Percentiles rank a stretch among this genome's conserved stretches.
phyloP scores from a whole-genome alignment of 2,329 filamentous ascomycete species.

The Diaporthe vexans region DNA sequence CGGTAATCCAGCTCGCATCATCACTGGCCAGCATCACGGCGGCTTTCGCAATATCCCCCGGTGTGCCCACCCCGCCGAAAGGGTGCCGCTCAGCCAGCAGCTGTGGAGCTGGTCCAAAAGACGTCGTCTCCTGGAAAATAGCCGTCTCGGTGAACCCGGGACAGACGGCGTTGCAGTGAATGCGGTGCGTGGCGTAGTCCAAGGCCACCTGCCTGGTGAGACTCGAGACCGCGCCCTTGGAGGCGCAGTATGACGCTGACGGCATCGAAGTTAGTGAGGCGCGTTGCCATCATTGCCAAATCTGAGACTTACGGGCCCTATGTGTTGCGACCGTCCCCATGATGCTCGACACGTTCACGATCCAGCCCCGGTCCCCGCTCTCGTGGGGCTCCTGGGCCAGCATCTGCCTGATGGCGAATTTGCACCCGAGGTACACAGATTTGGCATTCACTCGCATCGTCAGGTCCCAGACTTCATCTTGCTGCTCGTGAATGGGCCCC shows the following conservation, averaged over 20 bases:
- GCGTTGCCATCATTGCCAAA: background rate
- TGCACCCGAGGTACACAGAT: slow-evolving; percentile 57
- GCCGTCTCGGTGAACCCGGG: slow-evolving; percentile 57
- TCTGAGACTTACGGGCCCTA: slow-evolving; percentile 50
- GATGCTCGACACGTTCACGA: slow-evolving; percentile 49
- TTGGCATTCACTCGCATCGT: slow-evolving; percentile 55
- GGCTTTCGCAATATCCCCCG: slow-evolving; percentile 28
- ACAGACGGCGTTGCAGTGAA: slow-evolving; percentile 68
- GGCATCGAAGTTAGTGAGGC: background rate
- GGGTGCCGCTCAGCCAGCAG: background rate
- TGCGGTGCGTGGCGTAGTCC: slow-evolving; percentile 62
- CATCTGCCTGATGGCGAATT: slow-evolving; percentile 64
- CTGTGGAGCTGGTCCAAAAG: background rate
- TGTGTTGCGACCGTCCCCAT: slow-evolving; percentile 51
- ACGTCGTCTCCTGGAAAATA: slow-evolving; percentile 18
- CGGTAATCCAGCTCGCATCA: slow-evolving; percentile 37
- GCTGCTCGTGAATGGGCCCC: slow-evolving; percentile 59
- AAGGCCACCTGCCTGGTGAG: slow-evolving; percentile 62
- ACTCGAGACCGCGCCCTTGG: slow-evolving; percentile 65
- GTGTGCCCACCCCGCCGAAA: slow-evolving; percentile 18
- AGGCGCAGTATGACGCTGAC: slow-evolving; percentile 59
- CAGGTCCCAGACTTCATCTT: slow-evolving; percentile 60
- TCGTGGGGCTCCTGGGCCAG: slow-evolving; percentile 58
- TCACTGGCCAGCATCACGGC: slow-evolving; percentile 35
- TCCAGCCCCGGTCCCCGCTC: slow-evolving; percentile 61